These are phyloP conservation scores for Juncus effusus DNA, from an alignment of 176 grass and related monocot genomes.

Conservation along the genomic window DNA sequence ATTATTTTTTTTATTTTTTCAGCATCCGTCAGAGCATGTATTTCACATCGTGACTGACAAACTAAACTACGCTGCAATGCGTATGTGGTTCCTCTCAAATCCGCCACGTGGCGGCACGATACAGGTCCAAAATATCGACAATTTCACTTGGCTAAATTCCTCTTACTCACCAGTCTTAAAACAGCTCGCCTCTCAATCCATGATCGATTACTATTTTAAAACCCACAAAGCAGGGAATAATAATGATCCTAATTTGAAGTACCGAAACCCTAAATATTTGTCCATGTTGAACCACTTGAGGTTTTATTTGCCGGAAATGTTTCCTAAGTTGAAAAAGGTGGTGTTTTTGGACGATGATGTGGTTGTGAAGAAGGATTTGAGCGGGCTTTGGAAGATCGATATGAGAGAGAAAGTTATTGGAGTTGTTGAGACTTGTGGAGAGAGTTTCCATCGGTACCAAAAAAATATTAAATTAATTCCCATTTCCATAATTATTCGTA, in stretches of 20 bases:
- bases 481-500: no score
- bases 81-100: constrained; percentile 92
- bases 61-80: constrained; percentile 79
- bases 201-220: constrained; percentile 84
- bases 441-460: constrained; percentile 60
- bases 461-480: no score
- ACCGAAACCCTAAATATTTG: constrained; percentile 85
- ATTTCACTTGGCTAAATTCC: constrained; percentile 83
- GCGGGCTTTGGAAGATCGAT: constrained; percentile 71
- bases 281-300: constrained; percentile 82
- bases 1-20: constrained; percentile 28
- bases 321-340: constrained; percentile 73
- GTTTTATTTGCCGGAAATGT: constrained; percentile 83
- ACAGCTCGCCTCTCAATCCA: constrained; percentile 63
- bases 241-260: constrained; percentile 69
- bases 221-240: constrained; percentile 41
- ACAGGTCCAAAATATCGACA: constrained; percentile 68
- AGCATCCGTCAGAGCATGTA: constrained; percentile 73
- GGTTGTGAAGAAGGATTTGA: constrained; percentile 78
- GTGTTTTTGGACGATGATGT: constrained; percentile 89
- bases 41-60: constrained; percentile 89
- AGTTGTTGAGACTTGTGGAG: constrained; percentile 79
- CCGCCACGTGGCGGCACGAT: constrained; percentile 69
- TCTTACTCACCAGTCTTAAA: constrained; percentile 74
- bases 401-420: constrained; percentile 80